Evolutionary conservation across 169 alveolate genomes (phyloP).

Genomic region (Cryptosporidium felis): DNA sequence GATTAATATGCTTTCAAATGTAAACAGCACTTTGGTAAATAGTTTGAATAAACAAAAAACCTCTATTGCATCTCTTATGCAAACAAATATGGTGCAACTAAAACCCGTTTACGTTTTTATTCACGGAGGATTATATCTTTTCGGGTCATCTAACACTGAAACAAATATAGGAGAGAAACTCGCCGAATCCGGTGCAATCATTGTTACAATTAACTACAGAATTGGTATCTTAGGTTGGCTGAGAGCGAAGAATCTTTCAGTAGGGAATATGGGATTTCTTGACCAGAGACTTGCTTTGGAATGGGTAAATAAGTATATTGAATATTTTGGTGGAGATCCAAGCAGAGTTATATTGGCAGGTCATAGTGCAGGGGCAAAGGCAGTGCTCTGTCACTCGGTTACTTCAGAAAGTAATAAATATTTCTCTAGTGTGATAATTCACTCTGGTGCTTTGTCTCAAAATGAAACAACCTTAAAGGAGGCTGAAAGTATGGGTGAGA

Average conservation of each 20-base stretch:
- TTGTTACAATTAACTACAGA: conserved; percentile 75
- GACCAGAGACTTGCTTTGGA: conserved; percentile 77
- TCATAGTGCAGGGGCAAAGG: conserved; percentile 75
- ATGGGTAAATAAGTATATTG: conserved; percentile 77
- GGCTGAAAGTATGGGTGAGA: conserved; percentile 60
- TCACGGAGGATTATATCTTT: conserved; percentile 54
- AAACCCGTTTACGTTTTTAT: conserved; percentile 59
- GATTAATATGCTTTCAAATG: conserved; percentile 5
- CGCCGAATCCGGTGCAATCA: conserved; percentile 72
- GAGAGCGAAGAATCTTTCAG: conserved; percentile 33
- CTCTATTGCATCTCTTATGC: conserved; percentile 32
- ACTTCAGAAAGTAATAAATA: conserved; percentile 49
- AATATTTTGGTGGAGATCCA: conserved; percentile 78
- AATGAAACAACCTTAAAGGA: conserved; percentile 43
- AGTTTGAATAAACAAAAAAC: conserved; percentile 32
- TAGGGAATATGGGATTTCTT: conserved; percentile 75
- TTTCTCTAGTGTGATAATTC: conserved; percentile 36
- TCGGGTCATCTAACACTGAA: conserved; percentile 62
- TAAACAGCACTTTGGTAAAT: conserved; percentile 7
- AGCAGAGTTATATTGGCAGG: conserved; percentile 74
- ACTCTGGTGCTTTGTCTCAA: conserved; percentile 68
- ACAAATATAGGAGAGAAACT: conserved; percentile 43
- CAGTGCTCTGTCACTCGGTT: conserved; percentile 71
- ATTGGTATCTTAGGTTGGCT: conserved; percentile 76
- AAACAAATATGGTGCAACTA: neutral